Percentiles rank a stretch among this genome's conserved stretches.
These are phyloP conservation scores for Zymoseptoria ardabiliae DNA, from an alignment of 2,329 filamentous ascomycete genomes.

Conservation along the genomic window DNA sequence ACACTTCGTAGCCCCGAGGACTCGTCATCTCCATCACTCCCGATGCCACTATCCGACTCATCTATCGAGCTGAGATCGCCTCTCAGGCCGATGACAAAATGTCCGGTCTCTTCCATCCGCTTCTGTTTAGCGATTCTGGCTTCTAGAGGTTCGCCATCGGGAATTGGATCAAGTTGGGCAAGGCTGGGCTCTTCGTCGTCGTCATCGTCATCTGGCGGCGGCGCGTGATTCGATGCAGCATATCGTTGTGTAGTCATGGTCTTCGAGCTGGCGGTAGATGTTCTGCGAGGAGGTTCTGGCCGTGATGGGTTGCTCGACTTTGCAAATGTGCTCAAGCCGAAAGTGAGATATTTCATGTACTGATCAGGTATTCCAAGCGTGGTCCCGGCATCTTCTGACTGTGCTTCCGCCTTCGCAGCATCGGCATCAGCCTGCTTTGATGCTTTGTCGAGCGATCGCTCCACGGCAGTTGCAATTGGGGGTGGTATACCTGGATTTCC, in stretches of 20 bases:
- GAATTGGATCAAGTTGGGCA: constrained; percentile 27
- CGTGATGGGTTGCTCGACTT: constrained; percentile 18
- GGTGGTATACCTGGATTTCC: constrained; percentile 37
- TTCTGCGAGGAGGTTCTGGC: constrained; percentile 15
- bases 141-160: constrained; percentile 44
- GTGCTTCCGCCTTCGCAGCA: constrained; percentile 1
- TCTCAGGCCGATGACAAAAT: constrained; percentile 62
- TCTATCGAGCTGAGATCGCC: constrained; percentile 53
- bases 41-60: constrained; percentile 27
- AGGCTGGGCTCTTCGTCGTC: constrained; percentile 14
- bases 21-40: constrained; percentile 25
- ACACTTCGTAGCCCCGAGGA: constrained; percentile 45
- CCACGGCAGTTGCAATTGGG: constrained; percentile 40
- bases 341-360: constrained; percentile 45
- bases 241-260: constrained; percentile 13
- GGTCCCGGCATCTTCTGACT: constrained; percentile 22
- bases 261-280: constrained; percentile 20
- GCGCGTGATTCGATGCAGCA: constrained; percentile 3
- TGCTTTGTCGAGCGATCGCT: constrained; percentile 38
- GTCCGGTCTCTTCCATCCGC: constrained; percentile 40
- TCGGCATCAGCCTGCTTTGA: constrained; percentile 31
- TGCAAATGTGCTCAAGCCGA: constrained; percentile 35
- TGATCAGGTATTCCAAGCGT: constrained; percentile 40
- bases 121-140: constrained; percentile 53
- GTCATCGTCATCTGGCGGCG: constrained; percentile 7